Evolutionary conservation across 176 grass and related monocot genomes (phyloP).

Genomic region (Chrysopogon serrulatus): DNA sequence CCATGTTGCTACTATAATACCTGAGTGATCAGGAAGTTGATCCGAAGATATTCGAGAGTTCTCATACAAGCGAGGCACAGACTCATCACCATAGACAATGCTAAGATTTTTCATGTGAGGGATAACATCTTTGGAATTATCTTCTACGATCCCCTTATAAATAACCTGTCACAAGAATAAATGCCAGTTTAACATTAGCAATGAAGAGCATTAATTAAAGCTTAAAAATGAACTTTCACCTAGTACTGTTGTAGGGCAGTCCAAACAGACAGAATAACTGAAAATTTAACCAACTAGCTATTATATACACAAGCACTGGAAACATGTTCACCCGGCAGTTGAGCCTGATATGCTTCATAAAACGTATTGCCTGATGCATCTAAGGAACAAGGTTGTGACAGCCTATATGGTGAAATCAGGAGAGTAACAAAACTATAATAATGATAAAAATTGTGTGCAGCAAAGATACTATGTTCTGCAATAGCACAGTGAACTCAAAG

Average conservation of each 20-base stretch:
- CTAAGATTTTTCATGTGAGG: constrained; percentile 70
- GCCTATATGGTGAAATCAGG: neutral
- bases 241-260: neutral
- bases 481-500: neutral
- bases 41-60: constrained; percentile 83
- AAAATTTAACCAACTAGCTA: neutral
- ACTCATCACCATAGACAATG: constrained; percentile 86
- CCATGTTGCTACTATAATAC: constrained; percentile 36
- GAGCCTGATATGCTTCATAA: neutral
- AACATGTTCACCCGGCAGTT: neutral
- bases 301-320: neutral
- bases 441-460: neutral
- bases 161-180: constrained; percentile 61
- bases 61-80: constrained; percentile 82
- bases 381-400: neutral
- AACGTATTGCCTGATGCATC: neutral
- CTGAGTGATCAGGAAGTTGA: constrained; percentile 81
- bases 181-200: constrained; percentile 5
- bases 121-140: constrained; percentile 72
- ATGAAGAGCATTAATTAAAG: neutral
- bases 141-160: constrained; percentile 90
- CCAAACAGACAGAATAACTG: neutral
- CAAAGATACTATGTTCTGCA: neutral
- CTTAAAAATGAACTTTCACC: neutral
- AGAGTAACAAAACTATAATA: neutral